These are phyloP conservation scores for Lecanicillium sp. DNA, from an alignment of 2,329 filamentous ascomycete genomes.

Conservation along the genomic window DNA sequence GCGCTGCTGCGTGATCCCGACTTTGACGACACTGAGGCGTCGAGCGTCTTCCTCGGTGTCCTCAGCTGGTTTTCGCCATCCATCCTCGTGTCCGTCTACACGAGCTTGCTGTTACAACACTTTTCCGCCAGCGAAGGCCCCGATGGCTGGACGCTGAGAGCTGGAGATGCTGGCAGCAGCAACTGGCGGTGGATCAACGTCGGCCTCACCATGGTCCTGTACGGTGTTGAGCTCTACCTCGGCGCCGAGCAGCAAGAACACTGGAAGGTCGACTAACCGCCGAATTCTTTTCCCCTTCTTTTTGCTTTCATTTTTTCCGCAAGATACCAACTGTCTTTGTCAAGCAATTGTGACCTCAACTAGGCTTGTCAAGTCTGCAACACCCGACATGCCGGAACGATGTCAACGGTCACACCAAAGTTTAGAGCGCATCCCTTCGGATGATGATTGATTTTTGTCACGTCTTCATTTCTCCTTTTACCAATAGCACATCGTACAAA, in stretches of 20 bases:
- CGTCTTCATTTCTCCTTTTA: not conserved
- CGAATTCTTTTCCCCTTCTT: not conserved
- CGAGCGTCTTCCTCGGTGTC: slow-evolving; percentile 72
- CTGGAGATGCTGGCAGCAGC: slow-evolving; percentile 73
- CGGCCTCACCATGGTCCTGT: slow-evolving; percentile 79
- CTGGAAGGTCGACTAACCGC: slow-evolving; percentile 82
- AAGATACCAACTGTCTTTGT: slow-evolving; percentile 7
- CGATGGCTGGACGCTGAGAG: slow-evolving; percentile 77
- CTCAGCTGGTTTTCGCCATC: slow-evolving; percentile 92
- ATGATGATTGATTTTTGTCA: not conserved
- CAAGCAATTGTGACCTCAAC: not conserved
- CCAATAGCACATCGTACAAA: not conserved
- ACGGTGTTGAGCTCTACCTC: slow-evolving; percentile 84
- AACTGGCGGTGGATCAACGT: slow-evolving; percentile 93
- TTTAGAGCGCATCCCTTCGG: slow-evolving; percentile 1
- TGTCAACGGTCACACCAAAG: not conserved
- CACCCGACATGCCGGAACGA: not conserved
- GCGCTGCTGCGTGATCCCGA: slow-evolving; percentile 79
- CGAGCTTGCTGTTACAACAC: slow-evolving; percentile 89
- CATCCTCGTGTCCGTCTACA: slow-evolving; percentile 93
- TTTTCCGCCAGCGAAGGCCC: slow-evolving; percentile 72
- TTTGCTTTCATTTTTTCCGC: slow-evolving; percentile 10
- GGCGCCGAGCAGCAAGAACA: slow-evolving; percentile 82
- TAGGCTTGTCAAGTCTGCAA: not conserved
- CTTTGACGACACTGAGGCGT: slow-evolving; percentile 78